Evolutionary conservation across 108 stramenopile species (phyloP).

Genomic region (Stephanodiscus minutulus): DNA sequence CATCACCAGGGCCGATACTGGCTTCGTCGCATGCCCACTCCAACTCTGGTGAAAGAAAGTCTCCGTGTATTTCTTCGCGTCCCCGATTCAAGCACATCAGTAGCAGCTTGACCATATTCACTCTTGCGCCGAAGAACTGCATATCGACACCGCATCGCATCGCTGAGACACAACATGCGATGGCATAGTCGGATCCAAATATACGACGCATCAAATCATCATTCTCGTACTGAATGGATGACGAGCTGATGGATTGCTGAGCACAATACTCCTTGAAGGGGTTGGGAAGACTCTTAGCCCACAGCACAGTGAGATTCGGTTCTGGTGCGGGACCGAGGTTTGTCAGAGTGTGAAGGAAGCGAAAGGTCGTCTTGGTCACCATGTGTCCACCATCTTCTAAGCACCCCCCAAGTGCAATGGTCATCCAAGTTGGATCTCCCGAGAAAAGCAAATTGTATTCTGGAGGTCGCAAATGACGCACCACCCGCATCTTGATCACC

Average conservation of each 20-base stretch:
- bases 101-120: constrained; percentile 66
- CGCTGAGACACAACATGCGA: constrained; percentile 73
- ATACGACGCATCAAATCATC: constrained; percentile 69
- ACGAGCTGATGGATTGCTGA: constrained; percentile 52
- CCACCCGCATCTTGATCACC: constrained; percentile 52
- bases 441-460: constrained; percentile 67
- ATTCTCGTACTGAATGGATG: constrained; percentile 64
- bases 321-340: constrained; percentile 62
- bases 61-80: constrained; percentile 62
- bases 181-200: constrained; percentile 68
- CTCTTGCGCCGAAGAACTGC: constrained; percentile 74
- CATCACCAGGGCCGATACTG: constrained; percentile 60
- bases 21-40: constrained; percentile 54
- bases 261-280: constrained; percentile 70
- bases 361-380: constrained; percentile 60
- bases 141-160: constrained; percentile 68
- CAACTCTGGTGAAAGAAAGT: constrained; percentile 50
- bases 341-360: constrained; percentile 42
- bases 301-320: constrained; percentile 70
- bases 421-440: constrained; percentile 72
- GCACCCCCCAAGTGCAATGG: constrained; percentile 63
- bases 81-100: constrained; percentile 70
- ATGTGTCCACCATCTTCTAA: constrained; percentile 50
- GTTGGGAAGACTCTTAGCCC: constrained; percentile 54
- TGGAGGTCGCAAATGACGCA: constrained; percentile 64